Conservation (phyloP, 495 filamentous ascomycete genomes). For the Aspergillus steynii region DNA sequence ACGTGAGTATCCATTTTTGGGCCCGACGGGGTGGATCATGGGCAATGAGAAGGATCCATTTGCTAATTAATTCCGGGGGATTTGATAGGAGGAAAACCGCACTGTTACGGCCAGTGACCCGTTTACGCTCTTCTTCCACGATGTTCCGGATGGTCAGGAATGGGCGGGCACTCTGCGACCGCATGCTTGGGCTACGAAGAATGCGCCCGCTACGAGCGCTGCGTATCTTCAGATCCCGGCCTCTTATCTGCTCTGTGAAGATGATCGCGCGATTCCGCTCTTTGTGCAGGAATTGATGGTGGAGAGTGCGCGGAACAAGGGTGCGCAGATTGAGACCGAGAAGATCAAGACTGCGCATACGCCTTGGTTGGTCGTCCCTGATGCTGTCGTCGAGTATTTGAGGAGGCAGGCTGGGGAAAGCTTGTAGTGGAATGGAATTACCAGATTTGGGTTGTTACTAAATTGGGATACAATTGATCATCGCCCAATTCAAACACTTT, state of each 20-base stretch:
- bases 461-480: too few species aligned
- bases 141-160: conserved; percentile 35
- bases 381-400: conserved; percentile 25
- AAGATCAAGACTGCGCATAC: conserved; percentile 48
- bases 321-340: conserved; percentile 39
- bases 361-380: conserved; percentile 35
- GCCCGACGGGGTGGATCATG: not conserved
- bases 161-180: conserved; percentile 39
- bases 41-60: not conserved
- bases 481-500: too few species aligned
- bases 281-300: conserved; percentile 42
- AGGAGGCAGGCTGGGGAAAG: conserved; percentile 19
- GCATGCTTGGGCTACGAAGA: conserved; percentile 35
- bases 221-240: conserved; percentile 33
- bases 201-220: conserved; percentile 28
- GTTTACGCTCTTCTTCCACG: conserved; percentile 35
- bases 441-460: too few species aligned
- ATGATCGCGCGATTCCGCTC: conserved; percentile 39
- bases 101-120: conserved; percentile 32
- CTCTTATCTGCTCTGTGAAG: conserved; percentile 36
- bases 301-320: conserved; percentile 55
- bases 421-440: not conserved
- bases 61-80: too few species aligned
- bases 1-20: conserved; percentile 26
- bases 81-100: conserved; percentile 22